Evolutionary conservation across 2,329 filamentous ascomycete species (phyloP).

Genomic region (Cordyceps cicadae): DNA sequence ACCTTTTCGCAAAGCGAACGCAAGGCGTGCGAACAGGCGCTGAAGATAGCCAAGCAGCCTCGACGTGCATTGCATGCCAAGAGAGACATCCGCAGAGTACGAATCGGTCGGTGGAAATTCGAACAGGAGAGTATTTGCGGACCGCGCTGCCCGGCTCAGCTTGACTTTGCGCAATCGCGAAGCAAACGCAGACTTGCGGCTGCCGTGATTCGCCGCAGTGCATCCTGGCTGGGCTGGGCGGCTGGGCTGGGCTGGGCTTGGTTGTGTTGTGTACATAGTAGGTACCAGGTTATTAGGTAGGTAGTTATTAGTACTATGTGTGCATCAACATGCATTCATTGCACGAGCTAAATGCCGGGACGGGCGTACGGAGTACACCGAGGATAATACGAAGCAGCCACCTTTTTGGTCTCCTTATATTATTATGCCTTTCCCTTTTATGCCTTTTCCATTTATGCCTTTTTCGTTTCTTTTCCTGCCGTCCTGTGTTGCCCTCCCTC

Average conservation of each 20-base stretch:
- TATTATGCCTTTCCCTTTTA: not conserved
- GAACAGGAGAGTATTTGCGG: not conserved
- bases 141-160: not conserved
- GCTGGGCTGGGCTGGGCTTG: not conserved
- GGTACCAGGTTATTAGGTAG: too few species aligned
- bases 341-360: not conserved
- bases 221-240: too few species aligned
- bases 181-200: not conserved
- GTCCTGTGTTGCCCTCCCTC: not conserved
- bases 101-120: not conserved
- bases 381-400: not conserved
- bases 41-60: not conserved
- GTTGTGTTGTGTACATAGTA: not conserved
- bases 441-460: not conserved
- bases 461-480: not conserved
- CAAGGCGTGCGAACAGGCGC: not conserved
- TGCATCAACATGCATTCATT: constrained; percentile 1
- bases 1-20: not conserved
- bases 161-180: too few species aligned
- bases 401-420: not conserved
- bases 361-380: not conserved
- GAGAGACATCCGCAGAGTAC: not conserved
- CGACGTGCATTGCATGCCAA: not conserved
- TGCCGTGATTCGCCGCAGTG: not conserved
- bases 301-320: too few species aligned